Evolutionary conservation across 208 protist species (phyloP), one percentile per base, ranked within the genome.

Genomic region (Chromosphaera perkinsii): DNA sequence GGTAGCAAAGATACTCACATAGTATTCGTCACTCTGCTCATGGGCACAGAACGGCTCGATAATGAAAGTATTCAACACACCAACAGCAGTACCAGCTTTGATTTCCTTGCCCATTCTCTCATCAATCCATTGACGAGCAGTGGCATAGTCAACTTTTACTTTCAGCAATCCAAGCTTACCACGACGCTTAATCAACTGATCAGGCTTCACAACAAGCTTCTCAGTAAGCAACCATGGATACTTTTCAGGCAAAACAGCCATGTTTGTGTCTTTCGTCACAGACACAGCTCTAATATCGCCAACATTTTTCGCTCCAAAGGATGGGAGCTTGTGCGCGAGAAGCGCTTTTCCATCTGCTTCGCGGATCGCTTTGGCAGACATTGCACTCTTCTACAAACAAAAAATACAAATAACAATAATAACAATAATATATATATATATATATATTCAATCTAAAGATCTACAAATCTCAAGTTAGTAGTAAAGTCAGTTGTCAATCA

Each of bases 11-110:
- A 91, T 87, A 52, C 71, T 85, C 5, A 91, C 22, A 59, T 91
- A 91, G 60, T 85, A 85, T 60, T 91, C 87, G 22, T 87, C 82
- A n/a, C n/a, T 73, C 32, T 72, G 48, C 12, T 73, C 51, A 54
- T 91, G 87, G 29, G 82, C 78, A 10, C 88, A 48, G 58, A 91
- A 90, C 27, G 85, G 84, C 66, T 91, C 88, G 22, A 91, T 75
- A n/a, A 91, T 52, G 49, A 91, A 91, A 45, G 66, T 57, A 10
- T 78, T 70, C 14, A 90, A 66, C 1, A 36, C 27, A 31, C 82
- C 88, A 1, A 24, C 22, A 39, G 37, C 35, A 3, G 39, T 12
- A 12, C 64, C 64, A 57, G 22, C 10, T 10, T 66, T 31, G 14
- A 20, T 27, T 35, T 3, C 7, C 20, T 54, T 54, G 14, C 35